Conservation (phyloP, 305 asterid genomes). For the Fraxinus sp. region DNA sequence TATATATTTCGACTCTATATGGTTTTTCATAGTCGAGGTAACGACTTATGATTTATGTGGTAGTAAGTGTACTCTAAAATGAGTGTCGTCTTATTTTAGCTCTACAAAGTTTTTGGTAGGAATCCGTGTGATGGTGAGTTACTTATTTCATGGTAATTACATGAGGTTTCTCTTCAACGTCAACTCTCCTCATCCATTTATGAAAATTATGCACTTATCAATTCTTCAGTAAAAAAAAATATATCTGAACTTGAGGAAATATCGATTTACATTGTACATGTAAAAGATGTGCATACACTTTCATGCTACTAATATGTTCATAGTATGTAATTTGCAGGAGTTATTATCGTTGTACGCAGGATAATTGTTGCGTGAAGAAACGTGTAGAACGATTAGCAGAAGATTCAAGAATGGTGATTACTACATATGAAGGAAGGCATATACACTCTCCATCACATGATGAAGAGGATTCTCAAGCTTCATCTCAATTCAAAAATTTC, state of each 20-base stretch:
- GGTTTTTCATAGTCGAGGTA: background rate
- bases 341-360: constrained; percentile 86
- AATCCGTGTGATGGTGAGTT: background rate
- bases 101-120: background rate
- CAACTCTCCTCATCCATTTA: background rate
- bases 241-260: background rate
- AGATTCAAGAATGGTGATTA: constrained; percentile 94
- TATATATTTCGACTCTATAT: background rate
- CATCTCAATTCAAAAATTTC: constrained; percentile 54
- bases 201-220: background rate
- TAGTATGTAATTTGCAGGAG: constrained; percentile 46
- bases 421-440: constrained; percentile 91
- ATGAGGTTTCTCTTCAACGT: background rate
- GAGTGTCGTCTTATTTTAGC: background rate
- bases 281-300: background rate
- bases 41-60: background rate
- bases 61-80: background rate
- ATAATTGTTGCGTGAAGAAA: constrained; percentile 85
- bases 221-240: background rate
- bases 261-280: background rate
- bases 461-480: constrained; percentile 51
- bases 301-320: background rate
- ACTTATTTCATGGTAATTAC: background rate
- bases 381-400: constrained; percentile 83
- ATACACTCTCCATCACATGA: constrained; percentile 74